Evolutionary conservation across 192 early-diverging fungal species (phyloP).

Genomic region (Rhizophagus clarus): DNA sequence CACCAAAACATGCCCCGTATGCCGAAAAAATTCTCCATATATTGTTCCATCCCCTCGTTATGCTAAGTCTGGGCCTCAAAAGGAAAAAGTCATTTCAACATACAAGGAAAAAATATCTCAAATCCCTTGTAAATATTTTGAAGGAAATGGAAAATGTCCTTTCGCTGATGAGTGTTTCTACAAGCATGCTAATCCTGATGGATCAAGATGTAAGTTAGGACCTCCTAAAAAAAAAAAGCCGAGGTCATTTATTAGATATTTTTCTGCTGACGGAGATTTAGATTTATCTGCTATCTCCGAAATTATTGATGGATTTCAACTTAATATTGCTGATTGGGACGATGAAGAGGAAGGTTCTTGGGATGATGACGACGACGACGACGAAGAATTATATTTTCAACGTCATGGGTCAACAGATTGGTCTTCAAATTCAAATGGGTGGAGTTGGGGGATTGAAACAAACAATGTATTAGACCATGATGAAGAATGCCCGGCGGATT

Average conservation of each 20-base stretch:
- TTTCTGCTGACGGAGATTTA: not conserved
- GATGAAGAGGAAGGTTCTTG: not conserved
- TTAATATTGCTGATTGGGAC: not conserved
- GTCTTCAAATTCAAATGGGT: too few relatives aligned
- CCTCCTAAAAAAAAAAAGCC: slow-evolving; percentile 10
- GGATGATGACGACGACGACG: not conserved
- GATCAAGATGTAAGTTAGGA: not conserved
- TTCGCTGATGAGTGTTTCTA: slow-evolving; percentile 18
- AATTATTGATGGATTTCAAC: not conserved
- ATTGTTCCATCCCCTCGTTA: slow-evolving; percentile 16
- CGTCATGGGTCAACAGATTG: too few relatives aligned
- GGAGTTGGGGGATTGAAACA: too few relatives aligned
- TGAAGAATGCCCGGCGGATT: too few relatives aligned
- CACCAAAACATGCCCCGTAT: slow-evolving; percentile 24
- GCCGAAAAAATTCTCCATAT: slow-evolving; percentile 22
- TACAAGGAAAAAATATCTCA: slow-evolving; percentile 5
- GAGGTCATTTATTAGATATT: not conserved
- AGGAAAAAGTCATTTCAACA: not conserved
- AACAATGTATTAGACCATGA: too few relatives aligned
- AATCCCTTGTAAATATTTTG: slow-evolving; percentile 30
- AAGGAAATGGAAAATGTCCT: slow-evolving; percentile 1
- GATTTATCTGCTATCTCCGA: slow-evolving; percentile 3
- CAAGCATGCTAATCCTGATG: slow-evolving; percentile 27
- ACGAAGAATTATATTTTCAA: not conserved
- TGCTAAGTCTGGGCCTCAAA: not conserved